Percentiles rank a stretch among this genome's conserved stretches.
phyloP scores from a whole-genome alignment of 2,329 filamentous ascomycete genomes.

The Fusarium nelsonii region DNA sequence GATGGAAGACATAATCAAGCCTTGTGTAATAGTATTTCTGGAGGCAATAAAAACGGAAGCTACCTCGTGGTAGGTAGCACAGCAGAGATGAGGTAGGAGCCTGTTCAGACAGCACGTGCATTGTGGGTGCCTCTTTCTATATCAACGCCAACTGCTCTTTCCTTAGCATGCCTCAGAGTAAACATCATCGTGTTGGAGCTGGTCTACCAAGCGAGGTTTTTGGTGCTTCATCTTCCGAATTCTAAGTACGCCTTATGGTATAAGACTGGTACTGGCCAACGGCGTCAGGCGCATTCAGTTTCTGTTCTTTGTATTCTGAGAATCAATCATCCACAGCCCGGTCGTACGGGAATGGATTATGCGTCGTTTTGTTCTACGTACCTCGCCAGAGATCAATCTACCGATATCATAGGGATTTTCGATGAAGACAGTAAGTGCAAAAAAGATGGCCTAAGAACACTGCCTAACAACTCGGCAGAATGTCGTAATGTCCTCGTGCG shows the following conservation, averaged over 20 bases:
- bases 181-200: neutral
- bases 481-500: slow-evolving; percentile 60
- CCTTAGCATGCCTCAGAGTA: neutral
- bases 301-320: neutral
- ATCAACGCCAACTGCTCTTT: neutral
- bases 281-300: neutral
- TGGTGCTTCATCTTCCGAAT: neutral
- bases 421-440: slow-evolving; percentile 44
- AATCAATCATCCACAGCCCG: neutral
- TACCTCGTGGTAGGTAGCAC: neutral
- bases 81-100: neutral
- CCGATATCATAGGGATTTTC: slow-evolving; percentile 19
- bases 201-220: neutral
- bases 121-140: neutral
- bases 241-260: neutral
- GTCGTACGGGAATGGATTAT: slow-evolving; percentile 27
- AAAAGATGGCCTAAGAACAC: neutral
- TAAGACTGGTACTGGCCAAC: neutral
- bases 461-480: slow-evolving; percentile 48
- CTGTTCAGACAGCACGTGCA: neutral
- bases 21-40: neutral
- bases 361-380: neutral
- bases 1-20: neutral
- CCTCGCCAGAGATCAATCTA: slow-evolving; percentile 1
- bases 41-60: neutral